Evolutionary conservation across 78 protist species (phyloP), one percentile per base, ranked within the genome.

Genomic region (Dictyostelium firmibasis): DNA sequence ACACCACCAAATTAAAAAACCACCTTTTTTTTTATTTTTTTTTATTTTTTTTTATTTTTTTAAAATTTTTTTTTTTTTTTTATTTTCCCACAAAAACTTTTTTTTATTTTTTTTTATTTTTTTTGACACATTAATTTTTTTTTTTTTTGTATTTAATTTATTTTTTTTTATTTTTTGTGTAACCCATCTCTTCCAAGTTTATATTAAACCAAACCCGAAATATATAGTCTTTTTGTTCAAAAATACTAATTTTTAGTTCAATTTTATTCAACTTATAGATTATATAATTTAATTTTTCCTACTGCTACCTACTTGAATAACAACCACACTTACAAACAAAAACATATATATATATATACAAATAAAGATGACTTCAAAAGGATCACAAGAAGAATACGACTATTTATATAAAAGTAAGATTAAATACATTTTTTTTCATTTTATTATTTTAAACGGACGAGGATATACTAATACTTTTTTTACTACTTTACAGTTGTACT

Each of bases 401-500:
- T 95, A 95, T 57, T 86, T 95, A 76, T 95, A 86, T 72, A 95
- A 95, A 50, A 81, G 97, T 95, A 84, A 35, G 97, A 82, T 6
- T 0, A 64, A 18, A 23, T 1, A 74, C 25, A 9, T 11, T 74
- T n/a, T n/a, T n/a, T n/a, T n/a, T n/a, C n/a, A n/a, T n/a, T n/a
- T n/a, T n/a, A n/a, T n/a, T n/a, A n/a, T n/a, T n/a, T n/a, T n/a
- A n/a, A n/a, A 69, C 36, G 16, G 35, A 16, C 38, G 67, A 57
- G 7, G 9, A 9, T 27, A 29, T 50, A 29, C 60, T 85, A 74
- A 85, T 5, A 31, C 27, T 11, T 29, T 18, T 7, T 62, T n/a
- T n/a, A n/a, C n/a, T n/a, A n/a, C n/a, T n/a, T 9, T 53, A 74
- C 43, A 98, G 99, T 99, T 3, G 99, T 99, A 2, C 91, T 99